Evolutionary conservation across 139 green algal genomes (phyloP).

Genomic region (Chara braunii): DNA sequence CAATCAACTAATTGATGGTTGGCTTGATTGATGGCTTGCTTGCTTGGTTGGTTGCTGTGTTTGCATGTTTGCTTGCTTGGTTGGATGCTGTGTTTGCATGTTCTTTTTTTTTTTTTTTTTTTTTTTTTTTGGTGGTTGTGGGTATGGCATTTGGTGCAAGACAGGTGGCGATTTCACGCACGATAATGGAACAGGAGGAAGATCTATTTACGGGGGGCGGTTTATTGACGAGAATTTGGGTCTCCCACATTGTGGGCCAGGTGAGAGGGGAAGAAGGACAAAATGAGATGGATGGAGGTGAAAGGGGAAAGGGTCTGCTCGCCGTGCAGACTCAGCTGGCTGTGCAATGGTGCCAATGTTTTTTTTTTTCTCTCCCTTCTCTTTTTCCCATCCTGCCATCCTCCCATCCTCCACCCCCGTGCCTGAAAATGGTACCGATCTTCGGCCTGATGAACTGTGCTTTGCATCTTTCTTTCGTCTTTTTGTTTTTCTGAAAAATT

Average conservation of each 20-base stretch:
- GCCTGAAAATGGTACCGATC: too few relatives aligned
- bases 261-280: conserved; percentile 11
- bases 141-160: neutral
- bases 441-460: too few relatives aligned
- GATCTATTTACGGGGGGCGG: conserved; percentile 49
- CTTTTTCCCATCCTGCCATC: conserved; percentile 4
- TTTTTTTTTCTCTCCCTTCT: conserved; percentile 4
- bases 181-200: conserved; percentile 46
- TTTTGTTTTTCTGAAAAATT: too few relatives aligned
- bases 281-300: too few relatives aligned
- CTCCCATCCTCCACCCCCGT: too few relatives aligned
- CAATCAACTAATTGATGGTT: too few relatives aligned
- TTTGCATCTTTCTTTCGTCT: too few relatives aligned
- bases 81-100: neutral
- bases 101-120: neutral
- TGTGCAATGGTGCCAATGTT: neutral
- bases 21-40: too few relatives aligned
- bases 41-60: neutral
- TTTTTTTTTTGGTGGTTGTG: conserved; percentile 3
- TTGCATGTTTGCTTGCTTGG: neutral
- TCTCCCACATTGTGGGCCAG: conserved; percentile 58
- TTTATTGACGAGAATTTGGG: conserved; percentile 67
- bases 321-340: too few relatives aligned
- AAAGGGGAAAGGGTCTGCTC: too few relatives aligned
- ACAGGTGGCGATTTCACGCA: conserved; percentile 47